phyloP scores from a whole-genome alignment of 768 basidiomycete genomes.

The Rhizopogon roseolus region DNA sequence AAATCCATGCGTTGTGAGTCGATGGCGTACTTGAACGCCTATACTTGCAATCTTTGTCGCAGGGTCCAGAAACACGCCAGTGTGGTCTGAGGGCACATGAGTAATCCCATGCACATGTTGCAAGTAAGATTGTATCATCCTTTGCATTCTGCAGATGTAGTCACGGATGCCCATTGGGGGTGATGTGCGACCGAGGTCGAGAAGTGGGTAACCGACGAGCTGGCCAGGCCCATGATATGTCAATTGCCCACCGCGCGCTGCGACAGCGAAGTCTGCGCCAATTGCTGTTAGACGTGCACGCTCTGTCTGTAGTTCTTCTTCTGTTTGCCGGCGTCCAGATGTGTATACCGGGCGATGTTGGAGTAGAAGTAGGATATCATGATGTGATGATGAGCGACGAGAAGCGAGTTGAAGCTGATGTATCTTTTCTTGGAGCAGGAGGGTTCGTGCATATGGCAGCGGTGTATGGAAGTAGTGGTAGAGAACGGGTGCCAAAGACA shows the following conservation, averaged over 20 bases:
- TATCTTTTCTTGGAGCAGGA: conserved; percentile 66
- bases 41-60: conserved; percentile 89
- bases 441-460: conserved; percentile 66
- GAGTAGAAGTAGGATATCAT: conserved; percentile 71
- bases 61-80: conserved; percentile 84
- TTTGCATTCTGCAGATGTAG: conserved; percentile 84
- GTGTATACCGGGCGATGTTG: conserved; percentile 96
- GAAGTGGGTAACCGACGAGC: conserved; percentile 89
- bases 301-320: conserved; percentile 55
- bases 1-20: conserved; percentile 94
- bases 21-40: conserved; percentile 92
- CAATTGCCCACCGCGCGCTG: conserved; percentile 85
- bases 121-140: conserved; percentile 60
- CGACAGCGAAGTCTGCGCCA: conserved; percentile 84
- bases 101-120: conserved; percentile 52
- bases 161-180: conserved; percentile 70
- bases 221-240: conserved; percentile 99
- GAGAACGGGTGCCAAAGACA: conserved; percentile 54
- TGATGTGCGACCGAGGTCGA: conserved; percentile 79
- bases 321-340: conserved; percentile 81
- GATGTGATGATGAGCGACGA: conserved; percentile 42
- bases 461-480: conserved; percentile 79
- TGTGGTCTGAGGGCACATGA: conserved; percentile 66
- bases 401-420: conserved; percentile 60
- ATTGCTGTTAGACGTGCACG: conserved; percentile 58